Conservation (phyloP, 345 rosid genomes). For the Barbarea vulgaris region DNA sequence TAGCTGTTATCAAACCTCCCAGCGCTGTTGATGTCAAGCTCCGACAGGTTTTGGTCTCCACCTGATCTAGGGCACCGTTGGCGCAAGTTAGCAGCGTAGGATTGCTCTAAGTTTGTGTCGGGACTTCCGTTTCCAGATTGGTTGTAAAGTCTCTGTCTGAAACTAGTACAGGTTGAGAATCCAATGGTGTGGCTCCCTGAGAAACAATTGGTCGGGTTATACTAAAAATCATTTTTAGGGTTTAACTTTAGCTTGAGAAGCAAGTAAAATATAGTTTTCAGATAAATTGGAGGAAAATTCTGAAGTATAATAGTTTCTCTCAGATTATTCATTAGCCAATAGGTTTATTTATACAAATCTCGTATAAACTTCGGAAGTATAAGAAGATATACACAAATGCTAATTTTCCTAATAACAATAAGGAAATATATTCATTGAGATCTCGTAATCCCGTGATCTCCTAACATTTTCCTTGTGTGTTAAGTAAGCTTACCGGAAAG, state of each 20-base stretch:
- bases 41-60: constrained; percentile 69
- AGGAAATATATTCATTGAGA: too few species aligned
- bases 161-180: constrained; percentile 73
- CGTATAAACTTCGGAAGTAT: too few species aligned
- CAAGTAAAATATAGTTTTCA: constrained; percentile 17
- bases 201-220: background rate
- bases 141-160: constrained; percentile 91
- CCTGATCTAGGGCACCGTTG: constrained; percentile 58
- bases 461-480: background rate
- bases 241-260: constrained; percentile 2
- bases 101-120: constrained; percentile 61
- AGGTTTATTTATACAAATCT: too few species aligned
- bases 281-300: too few species aligned
- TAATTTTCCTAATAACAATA: too few species aligned
- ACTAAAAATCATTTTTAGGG: background rate
- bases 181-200: constrained; percentile 96
- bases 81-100: constrained; percentile 55
- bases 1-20: constrained; percentile 75
- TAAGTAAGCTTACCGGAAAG: constrained; percentile 63
- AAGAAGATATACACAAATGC: too few species aligned
- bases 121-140: constrained; percentile 77
- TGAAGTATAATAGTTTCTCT: too few species aligned
- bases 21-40: constrained; percentile 68
- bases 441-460: too few species aligned
- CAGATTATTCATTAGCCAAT: too few species aligned